Base-by-base conservation (phyloP, 176 grass and related monocot species). In the Zoysia pacifica region DNA sequence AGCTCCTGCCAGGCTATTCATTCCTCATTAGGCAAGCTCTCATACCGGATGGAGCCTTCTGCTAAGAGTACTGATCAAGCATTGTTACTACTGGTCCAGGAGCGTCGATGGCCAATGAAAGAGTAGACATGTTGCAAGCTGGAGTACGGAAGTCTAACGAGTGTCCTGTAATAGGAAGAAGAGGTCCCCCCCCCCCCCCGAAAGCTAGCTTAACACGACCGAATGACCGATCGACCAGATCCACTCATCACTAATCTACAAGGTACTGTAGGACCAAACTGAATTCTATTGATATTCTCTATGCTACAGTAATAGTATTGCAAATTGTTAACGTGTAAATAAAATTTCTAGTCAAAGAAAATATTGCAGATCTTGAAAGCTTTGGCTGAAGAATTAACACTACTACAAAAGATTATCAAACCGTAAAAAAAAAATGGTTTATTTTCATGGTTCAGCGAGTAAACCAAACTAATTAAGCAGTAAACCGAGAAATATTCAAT, bases 11-110 rank as follows among this genome's bases (percentile, higher is more conserved):
- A 28, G 28, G 28, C 28, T 61, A 70, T 28, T 28, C 28, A 28
- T 88, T 68, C 86, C 80, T 28, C 50, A 72, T 61, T 78, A 51
- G 86, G 80, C 74, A 87, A 83, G 8, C 43, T 61, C 53, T 50
- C 48, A 49, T 67, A 70, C 43, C 7, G 11, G 62, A 53, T 56
- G 20, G 47, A 16, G 55, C 15, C 65, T 39, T 65, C 62, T 11
- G 19, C 85, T 75, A 28, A 28, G 28, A 28, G 28, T 28, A 70
- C 71, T 87, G 76, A 70, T 54, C 84, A 68, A 46, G 48, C 43
- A 8, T 1, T 45, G 5, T 8, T 6, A 58, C 16, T 37, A 15
- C 19, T 62, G 59, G 59, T 62, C 19, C 59, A 62, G 59, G 2
- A 36, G 20, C 9, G 59, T 62, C 36, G 59, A 62, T 62, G 36